phyloP scores from a whole-genome alignment of 139 green algal species.

The Coelastrella sp. region DNA sequence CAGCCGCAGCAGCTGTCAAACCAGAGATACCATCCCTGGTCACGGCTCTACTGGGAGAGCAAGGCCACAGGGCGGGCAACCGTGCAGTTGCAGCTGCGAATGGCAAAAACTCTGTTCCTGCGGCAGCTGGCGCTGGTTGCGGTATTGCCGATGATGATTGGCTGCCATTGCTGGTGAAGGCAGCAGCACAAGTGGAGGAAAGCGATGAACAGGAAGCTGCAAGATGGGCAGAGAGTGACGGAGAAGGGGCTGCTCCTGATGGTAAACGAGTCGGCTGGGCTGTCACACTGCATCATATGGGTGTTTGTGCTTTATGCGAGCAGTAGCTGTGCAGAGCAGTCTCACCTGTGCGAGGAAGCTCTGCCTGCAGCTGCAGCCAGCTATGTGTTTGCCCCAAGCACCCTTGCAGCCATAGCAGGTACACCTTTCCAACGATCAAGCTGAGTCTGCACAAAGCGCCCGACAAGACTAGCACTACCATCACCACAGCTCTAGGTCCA shows the following conservation, averaged over 20 bases:
- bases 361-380: no score
- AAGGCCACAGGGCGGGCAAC: not conserved
- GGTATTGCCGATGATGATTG: slow-evolving; percentile 10
- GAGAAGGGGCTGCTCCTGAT: not conserved
- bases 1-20: not conserved
- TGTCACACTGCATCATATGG: no score
- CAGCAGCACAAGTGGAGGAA: slow-evolving; percentile 20
- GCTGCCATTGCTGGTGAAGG: slow-evolving; percentile 26
- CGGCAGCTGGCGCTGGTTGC: not conserved
- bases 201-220: not conserved
- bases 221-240: not conserved
- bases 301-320: not conserved
- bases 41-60: not conserved
- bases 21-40: slow-evolving; percentile 4
- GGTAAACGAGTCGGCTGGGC: not conserved
- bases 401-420: no score
- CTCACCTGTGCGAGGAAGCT: no score
- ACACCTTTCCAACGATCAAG: no score
- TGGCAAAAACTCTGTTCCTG: not conserved
- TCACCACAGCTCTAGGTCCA: no score
- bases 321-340: no score
- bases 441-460: no score
- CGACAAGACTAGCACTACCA: no score
- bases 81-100: not conserved
- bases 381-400: no score